Evolutionary conservation across 768 basidiomycete species (phyloP), one percentile per base, ranked within the genome.

Genomic region (Hemileccinum rubropunctum): DNA sequence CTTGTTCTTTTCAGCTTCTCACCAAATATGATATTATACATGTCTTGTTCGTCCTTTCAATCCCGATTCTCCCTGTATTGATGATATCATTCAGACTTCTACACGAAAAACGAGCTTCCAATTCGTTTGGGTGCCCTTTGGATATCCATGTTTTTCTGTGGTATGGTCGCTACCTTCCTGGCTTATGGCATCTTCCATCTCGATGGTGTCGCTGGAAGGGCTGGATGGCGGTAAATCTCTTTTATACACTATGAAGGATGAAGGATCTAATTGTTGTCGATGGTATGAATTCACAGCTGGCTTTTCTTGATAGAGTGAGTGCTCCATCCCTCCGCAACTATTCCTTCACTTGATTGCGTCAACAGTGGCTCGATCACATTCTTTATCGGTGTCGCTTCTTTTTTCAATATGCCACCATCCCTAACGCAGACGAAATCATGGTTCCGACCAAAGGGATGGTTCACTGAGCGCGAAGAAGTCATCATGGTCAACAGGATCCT

Each of bases 91-190:
- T 6, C 18, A 52, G 57, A 58, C 33, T 86, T 78, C 45, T 84
- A 84, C 59, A 82, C 78, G 10, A 82, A 81, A 60, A 71, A 65
- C 23, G 80, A 82, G 58, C 71, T 85, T 12, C 58, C 59, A 7
- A 48, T 61, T 5, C 77, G 86, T 18, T 71, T 88, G 10, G 84
- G 82, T 1, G 80, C 75, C 57, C 86, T 87, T 71, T 88, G 83
- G 84, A 72, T 79, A 23, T 80, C 81, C 4, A 77, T 78, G 61
- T 81, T 84, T 46, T 47, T 76, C 2, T 72, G 79, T 4, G 65
- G 76, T 39, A 80, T 88, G 42, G 53, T 81, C n/a, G 74, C 77
- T 42, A 79, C 80, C 3, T 87, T 90, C 63, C 58, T 87, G 9
- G 86, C 82, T 0, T 81, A 80, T 0, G 84, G 83, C 6, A 79